These are phyloP conservation scores for Strobilomyces confusus DNA, from an alignment of 768 basidiomycete species.

Conservation along the genomic window DNA sequence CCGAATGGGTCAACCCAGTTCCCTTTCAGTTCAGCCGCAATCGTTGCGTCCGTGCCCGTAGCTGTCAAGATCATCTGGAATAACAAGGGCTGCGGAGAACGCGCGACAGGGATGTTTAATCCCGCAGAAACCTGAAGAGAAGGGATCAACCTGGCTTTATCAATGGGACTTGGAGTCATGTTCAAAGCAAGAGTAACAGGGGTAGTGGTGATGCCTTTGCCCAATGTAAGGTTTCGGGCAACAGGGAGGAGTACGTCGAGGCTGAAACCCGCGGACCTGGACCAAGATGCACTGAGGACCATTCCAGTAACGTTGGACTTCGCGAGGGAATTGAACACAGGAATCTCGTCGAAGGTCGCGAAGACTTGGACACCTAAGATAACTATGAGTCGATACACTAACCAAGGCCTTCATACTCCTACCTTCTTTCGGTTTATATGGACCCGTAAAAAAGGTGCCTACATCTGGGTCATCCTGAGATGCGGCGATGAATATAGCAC, in stretches of 20 bases:
- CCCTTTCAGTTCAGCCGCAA: conserved; percentile 1
- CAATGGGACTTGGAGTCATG: conserved; percentile 1
- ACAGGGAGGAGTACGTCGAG: conserved; percentile 2
- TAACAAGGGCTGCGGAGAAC: background rate
- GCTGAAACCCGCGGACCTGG: background rate
- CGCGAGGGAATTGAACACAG: background rate
- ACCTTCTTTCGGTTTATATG: conserved; percentile 1
- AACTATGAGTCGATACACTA: background rate
- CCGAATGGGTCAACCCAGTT: conserved; percentile 6
- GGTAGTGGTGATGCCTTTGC: conserved; percentile 3
- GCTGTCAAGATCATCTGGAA: conserved; percentile 4
- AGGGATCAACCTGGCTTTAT: background rate
- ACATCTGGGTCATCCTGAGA: conserved; percentile 1
- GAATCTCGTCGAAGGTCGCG: conserved; percentile 4
- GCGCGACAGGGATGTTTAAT: background rate
- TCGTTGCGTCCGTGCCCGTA: background rate
- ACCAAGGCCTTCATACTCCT: background rate
- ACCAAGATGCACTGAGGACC: conserved; percentile 4
- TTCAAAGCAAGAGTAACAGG: conserved; percentile 1
- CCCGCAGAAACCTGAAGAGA: conserved; percentile 2
- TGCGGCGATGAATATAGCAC: conserved; percentile 1
- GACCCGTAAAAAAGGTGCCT: background rate
- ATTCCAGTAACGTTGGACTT: conserved; percentile 2
- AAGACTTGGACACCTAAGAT: conserved; percentile 3
- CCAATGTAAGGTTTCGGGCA: conserved; percentile 4